These are phyloP conservation scores for Hypoxylon cercidicola DNA, from an alignment of 495 filamentous ascomycete genomes.

Conservation along the genomic window DNA sequence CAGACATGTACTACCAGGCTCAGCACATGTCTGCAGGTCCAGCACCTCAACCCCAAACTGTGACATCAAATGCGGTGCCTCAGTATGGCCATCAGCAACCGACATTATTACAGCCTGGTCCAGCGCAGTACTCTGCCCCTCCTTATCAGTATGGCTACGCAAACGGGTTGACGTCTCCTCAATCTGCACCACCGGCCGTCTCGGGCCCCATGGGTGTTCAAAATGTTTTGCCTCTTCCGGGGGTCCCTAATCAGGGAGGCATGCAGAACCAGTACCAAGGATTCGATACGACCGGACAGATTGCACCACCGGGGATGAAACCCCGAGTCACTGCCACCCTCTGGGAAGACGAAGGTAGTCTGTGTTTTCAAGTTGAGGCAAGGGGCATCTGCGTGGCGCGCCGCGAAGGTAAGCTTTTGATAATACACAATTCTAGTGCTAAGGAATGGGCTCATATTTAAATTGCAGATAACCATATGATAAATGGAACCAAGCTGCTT, in stretches of 20 bases:
- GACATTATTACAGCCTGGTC: conserved; percentile 81
- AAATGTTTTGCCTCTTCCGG: conserved; percentile 75
- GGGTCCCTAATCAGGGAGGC: conserved; percentile 59
- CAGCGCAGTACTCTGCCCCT: conserved; percentile 72
- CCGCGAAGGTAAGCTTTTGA: conserved; percentile 78
- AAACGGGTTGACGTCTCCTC: conserved; percentile 79
- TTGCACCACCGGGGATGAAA: conserved; percentile 96
- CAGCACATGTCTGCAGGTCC: conserved; percentile 84
- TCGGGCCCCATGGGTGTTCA: conserved; percentile 72
- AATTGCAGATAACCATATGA: conserved; percentile 94
- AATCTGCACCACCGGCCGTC: conserved; percentile 72
- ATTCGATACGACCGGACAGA: conserved; percentile 90
- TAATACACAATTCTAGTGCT: background rate
- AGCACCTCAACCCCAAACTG: conserved; percentile 81
- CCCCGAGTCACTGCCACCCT: conserved; percentile 96
- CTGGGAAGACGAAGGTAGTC: conserved; percentile 97
- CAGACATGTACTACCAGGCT: conserved; percentile 82
- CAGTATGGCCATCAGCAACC: conserved; percentile 80
- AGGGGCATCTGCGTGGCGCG: conserved; percentile 96
- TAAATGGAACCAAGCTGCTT: conserved; percentile 96
- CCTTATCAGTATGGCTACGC: conserved; percentile 79
- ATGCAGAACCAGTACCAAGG: conserved; percentile 67
- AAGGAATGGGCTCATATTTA: conserved; percentile 30
- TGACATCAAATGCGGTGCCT: conserved; percentile 80
- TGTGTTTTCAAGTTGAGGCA: conserved; percentile 98